Evolutionary conservation across 1,284 basidiomycete species (phyloP), one percentile per base, ranked within the genome.

Genomic region (Boletus holoroseus): DNA sequence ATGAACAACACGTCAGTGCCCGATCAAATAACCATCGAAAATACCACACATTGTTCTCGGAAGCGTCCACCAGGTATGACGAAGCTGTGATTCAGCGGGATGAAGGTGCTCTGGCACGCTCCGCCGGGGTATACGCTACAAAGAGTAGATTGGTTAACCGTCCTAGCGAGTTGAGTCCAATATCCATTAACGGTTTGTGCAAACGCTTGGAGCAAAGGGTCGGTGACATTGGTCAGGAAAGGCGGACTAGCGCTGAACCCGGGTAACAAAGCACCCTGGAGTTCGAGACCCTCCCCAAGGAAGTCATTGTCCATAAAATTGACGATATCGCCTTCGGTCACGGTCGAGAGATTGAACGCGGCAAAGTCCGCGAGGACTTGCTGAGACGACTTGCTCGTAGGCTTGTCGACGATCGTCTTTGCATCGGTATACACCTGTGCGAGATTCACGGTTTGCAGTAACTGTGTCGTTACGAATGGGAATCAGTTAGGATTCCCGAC

Each of bases 361-460:
- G 73, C 67, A 68, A 93, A 94, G 51, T 86, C 86, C 0, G 77
- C 69, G 36, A 91, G 71, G 7, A 92, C 89, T 47, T 77, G 72
- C 55, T 83, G 78, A 7, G 84, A 67, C 0, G 77, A 69, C 57
- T 81, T 79, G 60, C 72, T 76, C 0, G 91, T 94, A 1, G 91
- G 92, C 75, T 91, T 95, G 76, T 96, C 93, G 13, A 89, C 86
- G 65, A 96, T 88, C 0, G 88, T 92, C 71, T 96, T 96, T 47
- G 84, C 84, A 68, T 97, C 94, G 0, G 75, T 62, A 66, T 81
- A 97, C 30, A 91, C 71, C 26, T 77, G 66, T 0, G 91, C 85
- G 39, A 95, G 60, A 69, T 94, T 87, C 50, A 95, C 84, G 1
- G 90, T 86, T 78, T 94, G 91, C 28, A 94, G 73, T 6, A 94